Percentiles rank a stretch among this genome's conserved stretches.
Evolutionary conservation across 768 basidiomycete species (phyloP).

Genomic region (Naganishia randhawae): DNA sequence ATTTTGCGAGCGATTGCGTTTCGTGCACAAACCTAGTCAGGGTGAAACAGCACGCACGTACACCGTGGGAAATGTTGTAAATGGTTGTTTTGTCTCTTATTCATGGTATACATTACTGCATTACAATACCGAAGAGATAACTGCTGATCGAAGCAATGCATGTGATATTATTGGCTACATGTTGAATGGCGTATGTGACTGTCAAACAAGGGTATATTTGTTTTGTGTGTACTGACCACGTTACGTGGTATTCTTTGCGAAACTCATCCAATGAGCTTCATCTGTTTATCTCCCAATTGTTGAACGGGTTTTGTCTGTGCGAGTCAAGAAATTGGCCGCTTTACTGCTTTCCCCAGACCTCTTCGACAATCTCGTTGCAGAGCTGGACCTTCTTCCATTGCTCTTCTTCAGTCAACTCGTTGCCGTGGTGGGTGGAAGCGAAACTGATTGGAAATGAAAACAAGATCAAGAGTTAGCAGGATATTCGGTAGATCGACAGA

Average conservation of each 20-base stretch:
- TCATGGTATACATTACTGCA: background rate
- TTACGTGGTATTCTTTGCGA: too few relatives aligned
- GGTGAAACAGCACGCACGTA: background rate
- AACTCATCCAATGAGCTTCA: too few relatives aligned
- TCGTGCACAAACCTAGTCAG: too few relatives aligned
- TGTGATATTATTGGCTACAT: constrained; percentile 16
- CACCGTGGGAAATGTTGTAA: background rate
- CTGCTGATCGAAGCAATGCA: background rate
- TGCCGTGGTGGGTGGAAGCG: constrained; percentile 32
- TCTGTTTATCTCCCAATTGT: background rate
- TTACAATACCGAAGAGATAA: background rate
- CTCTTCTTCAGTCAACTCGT: constrained; percentile 33
- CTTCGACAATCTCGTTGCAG: constrained; percentile 32
- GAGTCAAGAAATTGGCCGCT: too few relatives aligned
- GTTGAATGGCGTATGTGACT: constrained; percentile 24
- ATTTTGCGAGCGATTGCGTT: too few relatives aligned
- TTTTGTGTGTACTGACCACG: too few relatives aligned
- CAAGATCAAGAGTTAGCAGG: background rate
- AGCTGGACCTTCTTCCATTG: constrained; percentile 32
- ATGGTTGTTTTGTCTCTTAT: background rate
- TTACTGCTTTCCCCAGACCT: constrained; percentile 37
- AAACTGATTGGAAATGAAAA: background rate
- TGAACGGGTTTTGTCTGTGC: background rate
- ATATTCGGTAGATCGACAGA: background rate
- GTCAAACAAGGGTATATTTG: constrained; percentile 7